Conservation (phyloP, 495 filamentous ascomycete genomes). For the Neurospora sublineolata region DNA sequence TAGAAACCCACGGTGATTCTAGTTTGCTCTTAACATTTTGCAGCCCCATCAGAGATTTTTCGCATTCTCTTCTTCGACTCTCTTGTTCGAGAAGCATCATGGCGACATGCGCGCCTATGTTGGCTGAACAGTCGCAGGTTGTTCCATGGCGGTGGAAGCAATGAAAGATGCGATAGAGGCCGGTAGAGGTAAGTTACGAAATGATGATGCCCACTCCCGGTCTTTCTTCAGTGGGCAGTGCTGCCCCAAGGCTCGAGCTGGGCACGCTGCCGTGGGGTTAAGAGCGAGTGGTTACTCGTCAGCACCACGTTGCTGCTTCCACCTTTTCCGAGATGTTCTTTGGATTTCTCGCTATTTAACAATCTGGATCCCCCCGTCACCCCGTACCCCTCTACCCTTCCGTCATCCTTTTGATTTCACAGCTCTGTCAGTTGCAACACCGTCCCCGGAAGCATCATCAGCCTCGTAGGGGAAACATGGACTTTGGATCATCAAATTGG, state of each 20-base stretch:
- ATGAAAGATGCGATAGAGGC: background rate
- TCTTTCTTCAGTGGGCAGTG: background rate
- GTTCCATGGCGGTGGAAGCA: background rate
- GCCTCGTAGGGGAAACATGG: background rate
- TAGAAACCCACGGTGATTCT: background rate
- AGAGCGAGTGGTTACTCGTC: background rate
- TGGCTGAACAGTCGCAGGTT: background rate
- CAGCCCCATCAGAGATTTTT: background rate
- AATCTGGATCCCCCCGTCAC: background rate
- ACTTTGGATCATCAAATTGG: constrained; percentile 3
- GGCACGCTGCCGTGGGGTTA: background rate
- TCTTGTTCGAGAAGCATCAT: background rate
- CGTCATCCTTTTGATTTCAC: background rate
- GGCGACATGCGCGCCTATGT: background rate
- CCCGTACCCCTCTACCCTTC: background rate
- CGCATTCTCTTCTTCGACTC: background rate
- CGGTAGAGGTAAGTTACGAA: background rate
- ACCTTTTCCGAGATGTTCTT: background rate
- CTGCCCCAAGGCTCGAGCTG: background rate
- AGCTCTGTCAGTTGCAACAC: background rate
- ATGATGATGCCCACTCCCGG: background rate
- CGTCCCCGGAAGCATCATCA: background rate
- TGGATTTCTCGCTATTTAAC: background rate
- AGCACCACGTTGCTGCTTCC: background rate
- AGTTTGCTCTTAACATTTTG: background rate